Evolutionary conservation across 169 alveolate species (phyloP).

Genomic region (Plasmodium relictum): DNA sequence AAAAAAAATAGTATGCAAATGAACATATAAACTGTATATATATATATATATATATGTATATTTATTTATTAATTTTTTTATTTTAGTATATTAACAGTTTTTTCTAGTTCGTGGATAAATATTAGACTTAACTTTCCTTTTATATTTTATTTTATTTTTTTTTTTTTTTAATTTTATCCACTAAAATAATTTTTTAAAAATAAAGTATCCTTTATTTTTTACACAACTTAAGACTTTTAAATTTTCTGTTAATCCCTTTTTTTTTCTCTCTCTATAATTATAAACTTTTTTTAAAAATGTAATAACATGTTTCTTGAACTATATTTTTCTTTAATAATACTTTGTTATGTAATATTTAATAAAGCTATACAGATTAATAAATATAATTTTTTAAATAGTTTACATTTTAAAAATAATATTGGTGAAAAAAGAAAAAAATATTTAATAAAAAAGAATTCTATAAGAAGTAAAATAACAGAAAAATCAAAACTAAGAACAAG

Average conservation of each 20-base stretch:
- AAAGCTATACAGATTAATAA: conserved; percentile 37
- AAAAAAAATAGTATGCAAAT: no score
- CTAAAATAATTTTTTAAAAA: no score
- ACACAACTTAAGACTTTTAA: no score
- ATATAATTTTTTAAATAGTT: conserved; percentile 40
- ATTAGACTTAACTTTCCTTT: no score
- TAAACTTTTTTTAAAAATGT: not conserved
- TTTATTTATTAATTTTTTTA: no score
- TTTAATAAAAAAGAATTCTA: not conserved
- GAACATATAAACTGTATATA: no score
- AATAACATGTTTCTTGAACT: conserved; percentile 55
- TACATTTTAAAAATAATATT: not conserved
- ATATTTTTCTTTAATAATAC: conserved; percentile 13
- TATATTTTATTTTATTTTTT: no score
- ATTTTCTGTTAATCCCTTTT: not conserved
- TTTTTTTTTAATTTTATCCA: no score
- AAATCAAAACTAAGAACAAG: not conserved
- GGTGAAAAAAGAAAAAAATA: not conserved
- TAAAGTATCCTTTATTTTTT: no score
- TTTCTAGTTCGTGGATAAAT: no score
- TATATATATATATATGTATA: no score
- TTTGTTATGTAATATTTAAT: conserved; percentile 14
- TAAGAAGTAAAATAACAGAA: not conserved
- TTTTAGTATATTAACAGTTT: no score
- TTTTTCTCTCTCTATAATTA: not conserved